Percentiles rank a stretch among this genome's conserved stretches.
phyloP scores from a whole-genome alignment of 805 yeast genomes.

The Starmerella stellata region DNA sequence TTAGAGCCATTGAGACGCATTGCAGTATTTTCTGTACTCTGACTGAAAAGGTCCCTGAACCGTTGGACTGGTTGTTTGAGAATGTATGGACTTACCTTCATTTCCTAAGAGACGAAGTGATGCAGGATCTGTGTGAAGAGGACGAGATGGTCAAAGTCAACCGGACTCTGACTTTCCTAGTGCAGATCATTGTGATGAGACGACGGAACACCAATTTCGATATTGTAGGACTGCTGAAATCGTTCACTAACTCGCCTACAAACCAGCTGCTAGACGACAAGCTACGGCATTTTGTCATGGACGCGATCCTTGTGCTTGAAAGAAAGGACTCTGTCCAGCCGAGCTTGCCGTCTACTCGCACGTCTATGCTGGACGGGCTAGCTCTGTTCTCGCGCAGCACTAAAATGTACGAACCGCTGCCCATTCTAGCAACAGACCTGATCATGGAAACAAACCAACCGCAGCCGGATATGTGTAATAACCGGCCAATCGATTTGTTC shows the following conservation, averaged over 20 bases:
- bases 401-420: conserved; percentile 24
- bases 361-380: conserved; percentile 10
- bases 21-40: conserved; percentile 5
- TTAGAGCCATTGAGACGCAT: conserved; percentile 3
- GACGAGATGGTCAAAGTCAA: not conserved
- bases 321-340: not conserved
- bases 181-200: not conserved
- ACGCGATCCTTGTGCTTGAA: not conserved
- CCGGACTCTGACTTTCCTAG: not conserved
- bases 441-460: not conserved
- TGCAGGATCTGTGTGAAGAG: not conserved
- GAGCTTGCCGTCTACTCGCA: not conserved
- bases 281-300: not conserved
- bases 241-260: not conserved
- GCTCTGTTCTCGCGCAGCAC: conserved; percentile 15
- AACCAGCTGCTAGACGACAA: not conserved
- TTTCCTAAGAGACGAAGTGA: conserved; percentile 1
- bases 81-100: conserved; percentile 4
- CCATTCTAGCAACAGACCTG: conserved; percentile 35
- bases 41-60: conserved; percentile 3
- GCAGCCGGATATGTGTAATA: not conserved
- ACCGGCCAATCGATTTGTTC: conserved; percentile 34
- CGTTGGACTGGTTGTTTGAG: conserved; percentile 7
- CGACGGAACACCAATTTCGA: not conserved
- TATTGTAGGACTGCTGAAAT: not conserved